Conservation (phyloP, 352 stramenopile species). For the Pythium utonaiense region DNA sequence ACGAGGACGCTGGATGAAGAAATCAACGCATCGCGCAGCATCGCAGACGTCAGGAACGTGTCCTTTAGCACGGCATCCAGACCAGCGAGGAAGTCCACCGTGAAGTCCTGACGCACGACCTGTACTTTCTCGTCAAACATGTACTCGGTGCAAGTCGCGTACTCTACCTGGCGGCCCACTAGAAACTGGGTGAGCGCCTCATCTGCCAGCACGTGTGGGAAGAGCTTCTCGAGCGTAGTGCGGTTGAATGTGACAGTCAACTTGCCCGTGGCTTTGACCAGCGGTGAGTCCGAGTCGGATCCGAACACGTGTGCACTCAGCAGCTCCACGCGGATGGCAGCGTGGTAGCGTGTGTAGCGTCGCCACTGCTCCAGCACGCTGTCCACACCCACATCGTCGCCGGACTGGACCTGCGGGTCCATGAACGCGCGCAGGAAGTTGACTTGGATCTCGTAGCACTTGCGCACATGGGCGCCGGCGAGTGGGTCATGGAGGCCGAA, state of each 20-base stretch:
- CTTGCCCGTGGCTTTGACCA: conserved; percentile 42
- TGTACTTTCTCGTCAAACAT: conserved; percentile 49
- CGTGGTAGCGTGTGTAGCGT: conserved; percentile 57
- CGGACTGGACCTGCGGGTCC: conserved; percentile 38
- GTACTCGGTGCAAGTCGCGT: conserved; percentile 53
- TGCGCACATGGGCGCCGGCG: conserved; percentile 28
- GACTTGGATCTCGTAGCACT: conserved; percentile 54
- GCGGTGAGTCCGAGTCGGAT: conserved; percentile 34
- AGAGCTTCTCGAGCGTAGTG: conserved; percentile 58
- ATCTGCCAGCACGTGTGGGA: conserved; percentile 54
- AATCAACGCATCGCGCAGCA: conserved; percentile 13
- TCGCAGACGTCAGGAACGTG: conserved; percentile 16
- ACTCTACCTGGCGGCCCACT: conserved; percentile 45
- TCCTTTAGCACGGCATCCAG: conserved; percentile 31
- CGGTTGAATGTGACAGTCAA: conserved; percentile 50
- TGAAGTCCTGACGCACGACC: conserved; percentile 48
- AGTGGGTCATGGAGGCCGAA: conserved; percentile 46
- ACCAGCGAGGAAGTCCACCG: conserved; percentile 54
- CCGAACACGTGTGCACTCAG: conserved; percentile 39
- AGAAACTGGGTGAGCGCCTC: conserved; percentile 55
- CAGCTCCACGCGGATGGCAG: conserved; percentile 32
- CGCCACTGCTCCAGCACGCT: conserved; percentile 58
- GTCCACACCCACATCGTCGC: conserved; percentile 31
- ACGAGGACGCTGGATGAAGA: not conserved
- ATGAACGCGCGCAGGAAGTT: conserved; percentile 50